These are phyloP conservation scores for Anisodus tanguticus DNA, from an alignment of 257 asterid species.

Conservation along the genomic window DNA sequence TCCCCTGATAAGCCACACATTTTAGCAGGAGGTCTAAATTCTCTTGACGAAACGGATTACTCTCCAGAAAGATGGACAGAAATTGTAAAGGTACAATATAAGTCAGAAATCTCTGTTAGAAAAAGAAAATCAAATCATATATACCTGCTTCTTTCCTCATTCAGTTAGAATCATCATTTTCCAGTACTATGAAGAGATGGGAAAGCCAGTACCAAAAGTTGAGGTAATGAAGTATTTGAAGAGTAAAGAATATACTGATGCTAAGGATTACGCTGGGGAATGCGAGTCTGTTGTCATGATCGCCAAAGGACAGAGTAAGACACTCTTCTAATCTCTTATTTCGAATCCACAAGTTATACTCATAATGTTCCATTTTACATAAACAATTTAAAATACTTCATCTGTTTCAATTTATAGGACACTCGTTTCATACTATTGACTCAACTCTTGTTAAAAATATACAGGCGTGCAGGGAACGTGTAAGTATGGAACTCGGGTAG, in stretches of 20 bases:
- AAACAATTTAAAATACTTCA: background rate
- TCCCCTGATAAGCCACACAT: slow-evolving; percentile 80
- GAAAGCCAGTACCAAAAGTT: slow-evolving; percentile 85
- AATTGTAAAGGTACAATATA: slow-evolving; percentile 64
- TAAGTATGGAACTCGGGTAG: slow-evolving; percentile 92
- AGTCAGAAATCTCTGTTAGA: background rate
- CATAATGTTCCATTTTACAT: background rate
- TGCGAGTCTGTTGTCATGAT: slow-evolving; percentile 94
- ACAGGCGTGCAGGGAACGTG: slow-evolving; percentile 97
- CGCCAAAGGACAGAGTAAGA: slow-evolving; percentile 95
- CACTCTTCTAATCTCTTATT: background rate
- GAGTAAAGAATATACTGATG: slow-evolving; percentile 71
- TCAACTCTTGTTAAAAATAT: slow-evolving; percentile 6
- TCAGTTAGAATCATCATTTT: background rate
- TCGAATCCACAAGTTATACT: too few relatives aligned
- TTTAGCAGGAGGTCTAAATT: slow-evolving; percentile 89
- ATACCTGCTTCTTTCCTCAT: slow-evolving; percentile 17
- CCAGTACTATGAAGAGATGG: slow-evolving; percentile 89
- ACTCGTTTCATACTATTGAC: background rate
- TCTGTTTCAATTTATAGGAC: background rate
- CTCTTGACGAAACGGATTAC: slow-evolving; percentile 87
- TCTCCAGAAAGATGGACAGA: slow-evolving; percentile 93
- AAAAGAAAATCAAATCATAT: background rate
- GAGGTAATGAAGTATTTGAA: slow-evolving; percentile 86
- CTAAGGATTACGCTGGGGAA: slow-evolving; percentile 86